phyloP scores from a whole-genome alignment of 768 basidiomycete genomes.

The Podaxis mareebaensis region DNA sequence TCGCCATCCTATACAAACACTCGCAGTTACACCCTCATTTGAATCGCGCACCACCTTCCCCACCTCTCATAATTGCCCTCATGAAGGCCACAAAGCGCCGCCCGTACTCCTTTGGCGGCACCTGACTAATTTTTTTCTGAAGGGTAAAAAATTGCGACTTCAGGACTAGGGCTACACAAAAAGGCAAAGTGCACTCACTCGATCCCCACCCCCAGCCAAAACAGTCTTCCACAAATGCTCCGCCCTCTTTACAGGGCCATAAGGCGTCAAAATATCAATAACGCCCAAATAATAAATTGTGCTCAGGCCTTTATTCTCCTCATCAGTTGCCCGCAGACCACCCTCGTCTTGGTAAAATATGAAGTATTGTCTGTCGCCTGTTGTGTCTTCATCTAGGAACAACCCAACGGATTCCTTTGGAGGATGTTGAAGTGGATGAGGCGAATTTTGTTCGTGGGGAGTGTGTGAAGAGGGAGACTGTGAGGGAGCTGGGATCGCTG shows the following conservation, averaged over 20 bases:
- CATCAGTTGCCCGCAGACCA: conserved; percentile 87
- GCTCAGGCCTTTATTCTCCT: conserved; percentile 70
- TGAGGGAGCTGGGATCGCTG: background rate
- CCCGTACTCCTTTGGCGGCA: conserved; percentile 84
- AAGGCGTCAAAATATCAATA: conserved; percentile 97
- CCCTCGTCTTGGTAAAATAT: conserved; percentile 98
- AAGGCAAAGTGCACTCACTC: conserved; percentile 55
- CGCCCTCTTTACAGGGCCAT: conserved; percentile 68
- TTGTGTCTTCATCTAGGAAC: conserved; percentile 62
- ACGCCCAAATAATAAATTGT: conserved; percentile 93
- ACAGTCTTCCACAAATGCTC: conserved; percentile 95
- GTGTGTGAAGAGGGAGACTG: background rate
- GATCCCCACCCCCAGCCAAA: conserved; percentile 54
- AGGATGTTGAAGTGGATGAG: background rate
- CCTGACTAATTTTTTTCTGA: conserved; percentile 94
- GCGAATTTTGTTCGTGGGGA: conserved; percentile 17
- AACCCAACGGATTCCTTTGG: conserved; percentile 22
- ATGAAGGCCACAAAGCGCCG: conserved; percentile 88
- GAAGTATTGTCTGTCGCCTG: conserved; percentile 68
- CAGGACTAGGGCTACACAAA: conserved; percentile 8
- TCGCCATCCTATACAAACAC: too few relatives aligned
- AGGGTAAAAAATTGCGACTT: conserved; percentile 8
- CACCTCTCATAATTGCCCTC: conserved; percentile 83
- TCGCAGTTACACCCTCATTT: background rate
- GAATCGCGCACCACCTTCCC: conserved; percentile 58